Evolutionary conservation across 148 eudicot species (phyloP).

Genomic region (Arctostaphylos glauca): DNA sequence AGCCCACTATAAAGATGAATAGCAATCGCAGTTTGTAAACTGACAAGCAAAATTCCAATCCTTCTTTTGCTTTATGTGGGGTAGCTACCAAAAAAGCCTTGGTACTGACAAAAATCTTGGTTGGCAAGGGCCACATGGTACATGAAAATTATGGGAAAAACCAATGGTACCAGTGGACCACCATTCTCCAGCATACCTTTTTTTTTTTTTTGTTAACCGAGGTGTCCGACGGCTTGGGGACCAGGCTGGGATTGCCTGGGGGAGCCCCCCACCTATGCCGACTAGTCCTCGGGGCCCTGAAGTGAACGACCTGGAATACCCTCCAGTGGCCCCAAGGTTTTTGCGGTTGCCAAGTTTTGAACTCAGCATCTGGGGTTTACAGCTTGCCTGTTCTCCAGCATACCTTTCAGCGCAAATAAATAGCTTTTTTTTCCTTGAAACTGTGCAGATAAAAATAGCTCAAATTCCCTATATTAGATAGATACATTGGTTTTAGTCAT

Average conservation of each 20-base stretch:
- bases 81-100: constrained; percentile 4
- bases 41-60: constrained; percentile 12
- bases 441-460: neutral
- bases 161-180: constrained; percentile 23
- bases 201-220: no score
- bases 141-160: constrained; percentile 5
- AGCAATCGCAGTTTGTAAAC: neutral
- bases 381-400: neutral
- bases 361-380: no score
- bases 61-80: neutral
- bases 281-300: no score
- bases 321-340: no score
- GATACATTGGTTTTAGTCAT: constrained; percentile 27
- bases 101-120: constrained; percentile 29
- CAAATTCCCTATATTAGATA: constrained; percentile 23
- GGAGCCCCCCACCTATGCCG: no score
- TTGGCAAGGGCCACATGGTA: constrained; percentile 21
- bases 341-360: no score
- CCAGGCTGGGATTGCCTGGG: no score
- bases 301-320: no score
- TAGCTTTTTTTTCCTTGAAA: no score
- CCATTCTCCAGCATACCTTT: constrained; percentile 11
- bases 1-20: neutral
- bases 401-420: constrained; percentile 1
- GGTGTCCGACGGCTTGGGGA: no score